Evolutionary conservation across 306 rosid species (phyloP).

Genomic region (Datisca glomerata): DNA sequence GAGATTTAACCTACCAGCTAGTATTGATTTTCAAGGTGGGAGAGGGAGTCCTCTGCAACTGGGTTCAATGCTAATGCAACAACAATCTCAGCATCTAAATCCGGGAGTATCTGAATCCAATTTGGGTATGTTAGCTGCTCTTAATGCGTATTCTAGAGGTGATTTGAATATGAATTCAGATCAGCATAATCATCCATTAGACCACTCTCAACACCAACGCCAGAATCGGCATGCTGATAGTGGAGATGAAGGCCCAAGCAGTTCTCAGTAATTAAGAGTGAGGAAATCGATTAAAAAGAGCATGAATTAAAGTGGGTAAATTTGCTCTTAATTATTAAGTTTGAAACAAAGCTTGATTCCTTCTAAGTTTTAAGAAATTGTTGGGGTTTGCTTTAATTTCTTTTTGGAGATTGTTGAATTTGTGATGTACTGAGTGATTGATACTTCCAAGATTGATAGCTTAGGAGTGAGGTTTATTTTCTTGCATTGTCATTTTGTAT

Average conservation of each 20-base stretch:
- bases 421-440: conserved; percentile 15
- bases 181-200: conserved; percentile 34
- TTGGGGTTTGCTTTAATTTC: conserved; percentile 39
- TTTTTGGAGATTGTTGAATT: conserved; percentile 31
- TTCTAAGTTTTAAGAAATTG: too few relatives aligned
- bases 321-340: too few relatives aligned
- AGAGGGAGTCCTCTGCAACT: conserved; percentile 41
- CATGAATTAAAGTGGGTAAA: too few relatives aligned
- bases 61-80: conserved; percentile 71
- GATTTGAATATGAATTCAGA: conserved; percentile 53
- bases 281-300: too few relatives aligned
- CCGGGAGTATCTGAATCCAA: conserved; percentile 67
- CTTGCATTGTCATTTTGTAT: background rate
- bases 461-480: background rate
- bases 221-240: conserved; percentile 36
- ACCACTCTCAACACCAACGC: conserved; percentile 34
- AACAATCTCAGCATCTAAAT: conserved; percentile 33
- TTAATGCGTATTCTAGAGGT: conserved; percentile 64
- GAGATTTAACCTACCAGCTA: conserved; percentile 43
- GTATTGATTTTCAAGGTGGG: conserved; percentile 48
- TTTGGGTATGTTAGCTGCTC: conserved; percentile 77
- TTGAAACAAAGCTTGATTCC: too few relatives aligned
- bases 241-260: conserved; percentile 60
- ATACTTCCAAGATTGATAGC: too few relatives aligned
- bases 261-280: conserved; percentile 64